Conservation (phyloP, 257 asterid species). For the Gynochthodes officinalis region DNA sequence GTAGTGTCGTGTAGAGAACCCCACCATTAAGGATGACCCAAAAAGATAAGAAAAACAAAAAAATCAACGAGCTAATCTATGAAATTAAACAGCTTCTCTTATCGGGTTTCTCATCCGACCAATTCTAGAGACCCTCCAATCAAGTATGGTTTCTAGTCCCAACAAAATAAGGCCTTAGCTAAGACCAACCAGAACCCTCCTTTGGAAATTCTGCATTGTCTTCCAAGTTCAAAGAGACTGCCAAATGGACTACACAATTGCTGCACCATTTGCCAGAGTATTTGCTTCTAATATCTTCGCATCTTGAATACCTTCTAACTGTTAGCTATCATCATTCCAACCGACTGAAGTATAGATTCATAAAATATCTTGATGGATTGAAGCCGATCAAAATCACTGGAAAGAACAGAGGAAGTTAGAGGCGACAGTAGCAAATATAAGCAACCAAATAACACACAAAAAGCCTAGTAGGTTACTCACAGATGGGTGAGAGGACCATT, state of each 20-base stretch:
- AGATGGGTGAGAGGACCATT: conserved; percentile 78
- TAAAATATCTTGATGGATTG: conserved; percentile 89
- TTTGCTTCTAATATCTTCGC: conserved; percentile 20
- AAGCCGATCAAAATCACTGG: conserved; percentile 86
- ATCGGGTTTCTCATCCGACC: background rate
- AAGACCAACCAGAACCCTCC: conserved; percentile 7
- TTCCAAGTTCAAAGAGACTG: background rate
- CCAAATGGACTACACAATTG: conserved; percentile 1
- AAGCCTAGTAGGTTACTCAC: conserved; percentile 30
- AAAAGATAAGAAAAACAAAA: too few relatives aligned
- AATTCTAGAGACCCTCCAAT: background rate
- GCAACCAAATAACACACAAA: background rate
- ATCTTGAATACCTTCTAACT: conserved; percentile 20
- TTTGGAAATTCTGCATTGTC: background rate
- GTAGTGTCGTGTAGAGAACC: background rate
- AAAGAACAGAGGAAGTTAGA: conserved; percentile 22
- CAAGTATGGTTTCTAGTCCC: background rate
- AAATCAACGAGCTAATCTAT: background rate
- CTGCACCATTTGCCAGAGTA: background rate
- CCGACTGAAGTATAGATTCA: conserved; percentile 84
- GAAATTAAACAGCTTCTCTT: conserved; percentile 4
- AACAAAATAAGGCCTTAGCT: conserved; percentile 3
- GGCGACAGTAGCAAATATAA: background rate
- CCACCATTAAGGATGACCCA: conserved; percentile 13
- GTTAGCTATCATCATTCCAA: conserved; percentile 40